phyloP scores from a whole-genome alignment of 257 asterid species.

The Solanum pimpinellifolium region DNA sequence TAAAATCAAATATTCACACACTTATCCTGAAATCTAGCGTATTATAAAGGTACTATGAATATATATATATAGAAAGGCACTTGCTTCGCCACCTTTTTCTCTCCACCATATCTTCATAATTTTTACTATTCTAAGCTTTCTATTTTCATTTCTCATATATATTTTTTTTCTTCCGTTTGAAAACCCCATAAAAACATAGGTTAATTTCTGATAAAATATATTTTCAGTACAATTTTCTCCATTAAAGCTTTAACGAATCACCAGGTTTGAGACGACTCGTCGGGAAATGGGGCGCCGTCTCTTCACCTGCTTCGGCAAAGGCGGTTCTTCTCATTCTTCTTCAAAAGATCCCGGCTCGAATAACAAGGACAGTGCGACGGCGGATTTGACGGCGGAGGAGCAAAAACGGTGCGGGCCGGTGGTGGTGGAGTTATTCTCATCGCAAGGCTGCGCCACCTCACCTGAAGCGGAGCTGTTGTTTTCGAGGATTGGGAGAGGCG shows the following conservation, averaged over 20 bases:
- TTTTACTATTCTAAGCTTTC: not conserved
- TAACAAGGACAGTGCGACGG: conserved; percentile 24
- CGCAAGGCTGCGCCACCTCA: conserved; percentile 90
- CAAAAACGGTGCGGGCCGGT: conserved; percentile 50
- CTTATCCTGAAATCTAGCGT: not conserved
- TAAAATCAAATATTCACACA: not conserved
- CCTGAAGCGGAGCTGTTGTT: conserved; percentile 78
- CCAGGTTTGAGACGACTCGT: not conserved
- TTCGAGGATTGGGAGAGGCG: conserved; percentile 86
- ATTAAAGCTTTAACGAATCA: not conserved
- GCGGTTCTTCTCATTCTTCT: conserved; percentile 13
- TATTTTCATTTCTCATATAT: not conserved
- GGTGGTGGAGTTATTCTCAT: conserved; percentile 81
- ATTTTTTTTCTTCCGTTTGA: not conserved
- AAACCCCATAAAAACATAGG: not conserved
- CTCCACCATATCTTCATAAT: conserved; percentile 12
- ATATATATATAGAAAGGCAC: not conserved
- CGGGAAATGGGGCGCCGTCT: conserved; percentile 2
- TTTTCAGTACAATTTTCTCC: not conserved
- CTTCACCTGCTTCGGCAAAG: conserved; percentile 14
- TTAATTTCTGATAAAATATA: not conserved
- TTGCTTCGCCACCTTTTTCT: conserved; percentile 32
- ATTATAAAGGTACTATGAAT: not conserved
- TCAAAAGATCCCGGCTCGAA: not conserved
- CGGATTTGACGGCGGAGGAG: conserved; percentile 50